These are phyloP conservation scores for Herpotrichia juniperi DNA, from an alignment of 2,329 filamentous ascomycete genomes.

Conservation along the genomic window DNA sequence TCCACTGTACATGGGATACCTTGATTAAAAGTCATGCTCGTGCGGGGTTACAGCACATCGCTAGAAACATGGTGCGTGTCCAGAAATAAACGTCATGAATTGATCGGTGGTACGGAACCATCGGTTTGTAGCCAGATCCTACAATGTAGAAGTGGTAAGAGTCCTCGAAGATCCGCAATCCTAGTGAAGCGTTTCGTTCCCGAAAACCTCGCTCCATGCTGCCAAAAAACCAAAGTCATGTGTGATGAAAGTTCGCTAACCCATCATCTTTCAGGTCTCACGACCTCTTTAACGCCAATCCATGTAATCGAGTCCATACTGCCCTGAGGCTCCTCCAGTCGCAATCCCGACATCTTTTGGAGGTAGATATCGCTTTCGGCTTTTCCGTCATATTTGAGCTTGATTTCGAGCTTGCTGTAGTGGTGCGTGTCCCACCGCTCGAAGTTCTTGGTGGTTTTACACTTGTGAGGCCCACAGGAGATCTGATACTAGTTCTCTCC, in stretches of 20 bases:
- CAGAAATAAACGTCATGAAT: slow-evolving; percentile 10
- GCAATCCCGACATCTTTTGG: slow-evolving; percentile 33
- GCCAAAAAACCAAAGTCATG: slow-evolving; percentile 2
- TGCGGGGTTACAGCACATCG: not conserved
- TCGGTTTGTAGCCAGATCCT: slow-evolving; percentile 1
- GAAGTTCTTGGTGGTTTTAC: slow-evolving; percentile 34
- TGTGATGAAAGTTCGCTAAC: slow-evolving; percentile 10
- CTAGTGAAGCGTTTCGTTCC: not conserved
- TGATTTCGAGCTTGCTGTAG: slow-evolving; percentile 19
- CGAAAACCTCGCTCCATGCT: not conserved
- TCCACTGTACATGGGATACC: not conserved
- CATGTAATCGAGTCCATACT: slow-evolving; percentile 39
- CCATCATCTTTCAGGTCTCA: slow-evolving; percentile 18
- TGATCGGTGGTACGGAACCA: not conserved
- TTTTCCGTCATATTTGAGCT: slow-evolving; percentile 32
- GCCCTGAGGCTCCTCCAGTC: slow-evolving; percentile 40
- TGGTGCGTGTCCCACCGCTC: slow-evolving; percentile 25
- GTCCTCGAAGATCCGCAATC: not conserved
- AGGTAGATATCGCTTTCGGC: slow-evolving; percentile 20
- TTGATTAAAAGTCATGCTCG: not conserved
- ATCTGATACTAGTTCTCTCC: slow-evolving; percentile 35
- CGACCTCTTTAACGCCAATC: slow-evolving; percentile 41
- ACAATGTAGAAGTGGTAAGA: not conserved
- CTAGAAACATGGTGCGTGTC: not conserved
- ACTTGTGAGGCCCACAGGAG: slow-evolving; percentile 46